Conservation (phyloP, 1,284 basidiomycete species). For the Ceratobasidium sp. region DNA sequence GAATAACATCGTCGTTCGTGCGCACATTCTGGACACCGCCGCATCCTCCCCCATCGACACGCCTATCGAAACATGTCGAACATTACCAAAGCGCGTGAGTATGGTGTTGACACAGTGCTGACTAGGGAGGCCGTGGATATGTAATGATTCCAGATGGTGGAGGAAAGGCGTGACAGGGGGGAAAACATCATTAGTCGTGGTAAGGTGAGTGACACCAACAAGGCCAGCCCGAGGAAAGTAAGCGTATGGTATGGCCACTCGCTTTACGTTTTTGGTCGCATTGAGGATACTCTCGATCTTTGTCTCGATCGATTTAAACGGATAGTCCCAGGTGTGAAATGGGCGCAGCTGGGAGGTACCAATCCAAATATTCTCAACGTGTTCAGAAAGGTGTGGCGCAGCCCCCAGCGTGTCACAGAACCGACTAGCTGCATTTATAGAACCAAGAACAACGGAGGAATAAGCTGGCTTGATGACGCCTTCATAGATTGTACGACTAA, state of each 20-base stretch:
- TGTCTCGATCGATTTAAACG: not conserved
- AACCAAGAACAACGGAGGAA: not conserved
- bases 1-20: slow-evolving; percentile 16
- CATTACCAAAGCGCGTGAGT: slow-evolving; percentile 13
- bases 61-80: slow-evolving; percentile 8
- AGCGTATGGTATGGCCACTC: slow-evolving; percentile 20
- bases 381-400: not conserved
- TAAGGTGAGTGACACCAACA: slow-evolving; percentile 9
- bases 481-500: not conserved
- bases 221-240: slow-evolving; percentile 12
- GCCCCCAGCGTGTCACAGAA: not conserved
- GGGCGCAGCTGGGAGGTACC: slow-evolving; percentile 4
- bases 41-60: not conserved
- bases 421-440: not conserved
- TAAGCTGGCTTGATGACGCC: slow-evolving; percentile 6
- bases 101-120: slow-evolving; percentile 31
- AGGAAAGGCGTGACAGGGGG: slow-evolving; percentile 26
- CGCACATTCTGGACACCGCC: slow-evolving; percentile 1
- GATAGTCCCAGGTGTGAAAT: slow-evolving; percentile 8
- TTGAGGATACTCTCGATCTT: slow-evolving; percentile 3
- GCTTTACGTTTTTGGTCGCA: not conserved
- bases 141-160: not conserved
- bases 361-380: slow-evolving; percentile 9
- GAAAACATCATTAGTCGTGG: slow-evolving; percentile 17
- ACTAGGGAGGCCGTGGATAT: slow-evolving; percentile 23